Conservation (phyloP, 768 basidiomycete genomes). For the Boletus reticuloceps region DNA sequence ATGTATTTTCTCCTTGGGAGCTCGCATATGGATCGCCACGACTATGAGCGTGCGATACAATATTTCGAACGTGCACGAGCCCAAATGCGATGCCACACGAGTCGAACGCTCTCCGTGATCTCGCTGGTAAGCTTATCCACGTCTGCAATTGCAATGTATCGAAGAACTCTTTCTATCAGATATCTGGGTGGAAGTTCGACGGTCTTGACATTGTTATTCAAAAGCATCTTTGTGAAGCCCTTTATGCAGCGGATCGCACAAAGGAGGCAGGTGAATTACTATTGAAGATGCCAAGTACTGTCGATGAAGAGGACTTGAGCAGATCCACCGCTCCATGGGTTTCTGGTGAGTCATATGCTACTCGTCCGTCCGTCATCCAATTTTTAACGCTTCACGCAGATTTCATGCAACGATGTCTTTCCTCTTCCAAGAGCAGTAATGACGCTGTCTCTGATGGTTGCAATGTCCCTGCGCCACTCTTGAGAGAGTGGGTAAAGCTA, state of each 20-base stretch:
- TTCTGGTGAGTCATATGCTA: not conserved
- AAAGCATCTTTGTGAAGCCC: constrained; percentile 2
- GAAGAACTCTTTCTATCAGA: not conserved
- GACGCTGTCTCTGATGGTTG: not conserved
- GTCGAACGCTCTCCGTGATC: not conserved
- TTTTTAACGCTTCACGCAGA: not conserved
- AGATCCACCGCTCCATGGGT: not conserved
- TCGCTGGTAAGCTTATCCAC: constrained; percentile 4
- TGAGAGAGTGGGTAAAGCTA: constrained; percentile 5
- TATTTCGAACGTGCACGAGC: not conserved
- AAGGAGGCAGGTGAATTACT: not conserved
- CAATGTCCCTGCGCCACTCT: not conserved
- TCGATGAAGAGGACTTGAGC: not conserved
- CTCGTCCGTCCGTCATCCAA: not conserved
- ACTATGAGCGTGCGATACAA: constrained; percentile 4
- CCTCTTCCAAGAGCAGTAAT: not conserved
- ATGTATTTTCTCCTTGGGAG: constrained; percentile 6
- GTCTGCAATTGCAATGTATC: not conserved
- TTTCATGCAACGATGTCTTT: not conserved
- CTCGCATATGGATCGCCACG: not conserved
- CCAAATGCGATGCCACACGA: not conserved
- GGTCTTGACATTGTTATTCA: not conserved
- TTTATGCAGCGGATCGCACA: not conserved
- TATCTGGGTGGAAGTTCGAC: constrained; percentile 4
- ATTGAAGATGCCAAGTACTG: not conserved